Base-by-base conservation (phyloP, 2,329 filamentous ascomycete species). In the Gliomastix tumulicola region DNA sequence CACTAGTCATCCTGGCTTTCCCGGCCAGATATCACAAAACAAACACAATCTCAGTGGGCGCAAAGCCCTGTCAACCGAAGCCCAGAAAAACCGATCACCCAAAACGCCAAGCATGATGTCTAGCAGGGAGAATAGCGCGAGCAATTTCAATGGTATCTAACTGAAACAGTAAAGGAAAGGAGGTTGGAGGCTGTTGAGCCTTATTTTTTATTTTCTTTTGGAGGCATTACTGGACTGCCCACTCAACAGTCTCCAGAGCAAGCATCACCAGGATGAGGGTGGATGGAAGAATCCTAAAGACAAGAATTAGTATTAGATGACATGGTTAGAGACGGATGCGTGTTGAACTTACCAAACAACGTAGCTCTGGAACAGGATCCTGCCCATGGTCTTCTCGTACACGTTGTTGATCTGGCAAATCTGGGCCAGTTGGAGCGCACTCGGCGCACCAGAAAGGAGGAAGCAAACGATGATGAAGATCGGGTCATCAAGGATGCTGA, bases 391-490 rank as follows among this genome's bases (percentile, higher is more conserved):
- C 15, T 83, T 79, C 69, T 97, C 90, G 59, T 88, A 98, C 9
- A 98, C 92, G 44, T 84, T 84, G 62, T 98, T 98, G 65, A 97
- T 85, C 71, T 97, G 92, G 65, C 92, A 98, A 42, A 98, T 98
- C 65, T 98, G 92, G 7, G 92, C 90, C 53, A 98, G 68, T 63
- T 98, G 92, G 45, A 98, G 70, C 19, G 92, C 92, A 44, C 84
- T 94, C 6, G 92, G 92, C 4, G 92, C 92, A 23, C 92, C 92
- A 1, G 88, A 90, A 47, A 98, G 83, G 45, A 98, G 70, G 73
- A 97, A 98, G 64, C 89, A 96, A 23, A 98, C 92, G 48, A 98
- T 87, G 48, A 98, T 82, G 60, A 98, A 98, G 51, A 98, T 98
- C 9, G 92, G 92, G 55, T 98, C 92, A 56, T 94, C 92, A 22